Evolutionary conservation across 306 rosid species (phyloP).

Genomic region (Cucurbita pepo): DNA sequence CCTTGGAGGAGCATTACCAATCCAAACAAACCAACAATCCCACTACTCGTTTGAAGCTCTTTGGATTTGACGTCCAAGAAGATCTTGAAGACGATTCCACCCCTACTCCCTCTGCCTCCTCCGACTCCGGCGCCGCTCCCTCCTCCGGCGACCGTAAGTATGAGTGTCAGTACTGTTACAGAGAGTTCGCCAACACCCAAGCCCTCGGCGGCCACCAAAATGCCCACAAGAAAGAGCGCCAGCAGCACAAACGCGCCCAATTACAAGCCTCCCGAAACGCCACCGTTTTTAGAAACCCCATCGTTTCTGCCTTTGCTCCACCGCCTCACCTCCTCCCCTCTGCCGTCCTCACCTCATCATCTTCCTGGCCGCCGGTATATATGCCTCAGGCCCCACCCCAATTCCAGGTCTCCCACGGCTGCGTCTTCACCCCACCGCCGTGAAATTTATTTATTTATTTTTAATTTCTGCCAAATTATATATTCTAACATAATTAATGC

Average conservation of each 20-base stretch:
- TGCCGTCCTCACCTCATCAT: neutral
- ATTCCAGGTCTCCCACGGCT: conserved; percentile 87
- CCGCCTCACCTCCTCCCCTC: conserved; percentile 72
- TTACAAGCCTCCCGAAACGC: conserved; percentile 79
- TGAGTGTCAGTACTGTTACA: conserved; percentile 88
- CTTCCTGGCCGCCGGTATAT: conserved; percentile 73
- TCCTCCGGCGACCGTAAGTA: conserved; percentile 67
- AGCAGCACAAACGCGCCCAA: conserved; percentile 86
- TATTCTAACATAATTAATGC: neutral
- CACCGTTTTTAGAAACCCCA: conserved; percentile 72
- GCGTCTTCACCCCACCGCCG: conserved; percentile 27
- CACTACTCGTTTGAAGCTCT: conserved; percentile 57
- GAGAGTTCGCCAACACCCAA: conserved; percentile 94
- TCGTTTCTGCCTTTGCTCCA: conserved; percentile 81
- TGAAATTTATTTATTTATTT: conserved; percentile 5
- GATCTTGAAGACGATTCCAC: conserved; percentile 46
- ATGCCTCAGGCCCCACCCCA: conserved; percentile 49
- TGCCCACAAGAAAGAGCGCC: conserved; percentile 97
- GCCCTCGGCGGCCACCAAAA: conserved; percentile 98
- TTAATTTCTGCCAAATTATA: neutral
- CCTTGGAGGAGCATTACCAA: conserved; percentile 32
- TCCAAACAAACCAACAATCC: conserved; percentile 20
- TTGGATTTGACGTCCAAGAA: conserved; percentile 75
- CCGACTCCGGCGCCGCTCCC: conserved; percentile 35
- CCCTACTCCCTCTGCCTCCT: conserved; percentile 50